These are phyloP conservation scores for Nicotiana paniculata DNA, from an alignment of 257 asterid genomes.

Conservation along the genomic window DNA sequence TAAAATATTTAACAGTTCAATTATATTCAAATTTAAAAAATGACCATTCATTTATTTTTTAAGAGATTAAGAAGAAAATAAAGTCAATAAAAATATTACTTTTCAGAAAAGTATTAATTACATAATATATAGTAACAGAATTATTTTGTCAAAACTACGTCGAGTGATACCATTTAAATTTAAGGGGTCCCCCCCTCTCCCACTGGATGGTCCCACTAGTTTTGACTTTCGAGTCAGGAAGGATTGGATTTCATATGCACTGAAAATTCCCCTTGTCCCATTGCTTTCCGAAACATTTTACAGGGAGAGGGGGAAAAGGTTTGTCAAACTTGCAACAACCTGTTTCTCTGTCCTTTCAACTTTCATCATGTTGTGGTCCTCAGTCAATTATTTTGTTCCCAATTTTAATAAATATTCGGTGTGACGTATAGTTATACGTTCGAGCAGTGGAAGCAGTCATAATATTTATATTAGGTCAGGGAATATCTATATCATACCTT, in stretches of 20 bases:
- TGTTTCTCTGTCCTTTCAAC: neutral
- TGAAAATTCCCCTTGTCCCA: neutral
- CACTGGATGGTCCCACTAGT: neutral
- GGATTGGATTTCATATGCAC: neutral
- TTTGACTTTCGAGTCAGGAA: slow-evolving; percentile 6
- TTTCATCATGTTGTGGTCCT: neutral
- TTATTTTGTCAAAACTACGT: neutral
- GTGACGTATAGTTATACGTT: accelerated
- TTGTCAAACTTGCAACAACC: neutral
- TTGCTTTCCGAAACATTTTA: neutral
- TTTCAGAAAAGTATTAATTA: too few species aligned
- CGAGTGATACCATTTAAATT: neutral
- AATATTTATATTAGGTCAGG: too few species aligned
- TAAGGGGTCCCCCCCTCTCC: neutral
- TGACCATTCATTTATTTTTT: too few species aligned
- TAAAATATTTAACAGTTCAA: too few species aligned
- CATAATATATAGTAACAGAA: neutral
- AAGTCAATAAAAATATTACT: too few species aligned
- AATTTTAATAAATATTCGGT: neutral
- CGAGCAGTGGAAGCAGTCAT: accelerated
- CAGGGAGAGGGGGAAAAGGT: neutral
- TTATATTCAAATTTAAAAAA: too few species aligned
- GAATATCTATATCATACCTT: too few species aligned
- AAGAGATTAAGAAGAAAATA: too few species aligned
- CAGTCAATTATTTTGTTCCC: neutral